Conservation (phyloP, 805 yeast species). For the Schwanniomyces polymorphus region DNA sequence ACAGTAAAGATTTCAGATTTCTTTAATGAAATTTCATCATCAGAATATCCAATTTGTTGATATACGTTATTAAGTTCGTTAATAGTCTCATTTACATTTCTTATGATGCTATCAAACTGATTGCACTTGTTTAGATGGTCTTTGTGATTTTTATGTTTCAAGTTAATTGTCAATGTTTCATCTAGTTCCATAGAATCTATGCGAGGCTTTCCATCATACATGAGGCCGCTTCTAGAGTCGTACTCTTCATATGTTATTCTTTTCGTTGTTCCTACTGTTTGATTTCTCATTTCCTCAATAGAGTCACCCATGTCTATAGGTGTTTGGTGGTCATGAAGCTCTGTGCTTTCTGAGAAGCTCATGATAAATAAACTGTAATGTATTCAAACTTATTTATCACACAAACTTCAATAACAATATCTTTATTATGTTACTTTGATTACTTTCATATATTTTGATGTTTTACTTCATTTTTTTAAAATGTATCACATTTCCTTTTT, state of each 20-base stretch:
- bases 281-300: background rate
- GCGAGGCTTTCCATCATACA: background rate
- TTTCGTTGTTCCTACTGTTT: background rate
- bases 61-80: constrained; percentile 47
- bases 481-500: constrained; percentile 4
- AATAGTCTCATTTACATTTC: constrained; percentile 36
- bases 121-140: constrained; percentile 3
- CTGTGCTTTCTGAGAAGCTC: constrained; percentile 12
- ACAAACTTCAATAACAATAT: background rate
- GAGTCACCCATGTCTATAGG: background rate
- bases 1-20: constrained; percentile 50
- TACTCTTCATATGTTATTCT: background rate
- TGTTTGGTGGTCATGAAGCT: constrained; percentile 4
- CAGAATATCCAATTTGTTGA: constrained; percentile 54
- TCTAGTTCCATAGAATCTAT: constrained; percentile 9
- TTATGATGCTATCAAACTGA: constrained; percentile 30
- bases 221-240: background rate
- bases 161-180: constrained; percentile 4
- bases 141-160: constrained; percentile 1
- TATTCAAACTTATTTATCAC: background rate
- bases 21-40: constrained; percentile 47
- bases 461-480: background rate
- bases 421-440: background rate
- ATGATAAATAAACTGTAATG: background rate
- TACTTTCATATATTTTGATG: background rate